Percentiles rank a stretch among this genome's conserved stretches.
Evolutionary conservation across 441 rosid genomes (phyloP).

Genomic region (Adansonia rubrostipa): DNA sequence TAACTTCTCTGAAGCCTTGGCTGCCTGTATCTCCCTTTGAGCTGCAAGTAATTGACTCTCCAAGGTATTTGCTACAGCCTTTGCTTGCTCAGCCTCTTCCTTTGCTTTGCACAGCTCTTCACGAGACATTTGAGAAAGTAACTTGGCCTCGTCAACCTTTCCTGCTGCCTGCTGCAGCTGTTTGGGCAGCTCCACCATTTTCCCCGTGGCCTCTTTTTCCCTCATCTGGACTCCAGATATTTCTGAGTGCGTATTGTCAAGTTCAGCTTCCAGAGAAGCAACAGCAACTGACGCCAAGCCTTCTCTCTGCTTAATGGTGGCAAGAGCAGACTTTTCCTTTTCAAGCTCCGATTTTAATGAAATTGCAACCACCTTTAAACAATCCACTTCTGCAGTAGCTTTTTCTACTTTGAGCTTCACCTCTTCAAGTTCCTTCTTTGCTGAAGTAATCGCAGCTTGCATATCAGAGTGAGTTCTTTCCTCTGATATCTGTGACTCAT

Average conservation of each 20-base stretch:
- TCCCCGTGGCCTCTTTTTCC: conserved; percentile 77
- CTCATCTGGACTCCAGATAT: conserved; percentile 64
- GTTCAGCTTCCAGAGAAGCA: conserved; percentile 78
- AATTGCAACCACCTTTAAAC: conserved; percentile 69
- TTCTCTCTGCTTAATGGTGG: conserved; percentile 73
- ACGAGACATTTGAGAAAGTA: conserved; percentile 58
- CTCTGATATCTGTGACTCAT: conserved; percentile 39
- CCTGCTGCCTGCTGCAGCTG: conserved; percentile 79
- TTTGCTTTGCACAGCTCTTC: conserved; percentile 77
- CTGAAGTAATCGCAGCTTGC: conserved; percentile 67
- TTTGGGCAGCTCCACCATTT: conserved; percentile 71
- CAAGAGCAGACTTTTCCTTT: conserved; percentile 65
- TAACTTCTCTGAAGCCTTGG: conserved; percentile 79
- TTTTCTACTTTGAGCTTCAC: conserved; percentile 74
- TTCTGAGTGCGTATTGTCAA: conserved; percentile 64
- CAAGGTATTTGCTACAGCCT: conserved; percentile 73
- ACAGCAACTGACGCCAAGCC: conserved; percentile 85
- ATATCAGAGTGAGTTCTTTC: conserved; percentile 56
- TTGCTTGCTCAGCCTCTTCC: conserved; percentile 90
- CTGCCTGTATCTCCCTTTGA: conserved; percentile 87
- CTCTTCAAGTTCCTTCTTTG: conserved; percentile 86
- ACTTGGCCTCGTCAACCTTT: conserved; percentile 81
- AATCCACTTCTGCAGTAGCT: conserved; percentile 68
- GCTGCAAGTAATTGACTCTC: conserved; percentile 84
- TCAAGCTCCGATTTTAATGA: conserved; percentile 73